Evolutionary conservation across 2,329 filamentous ascomycete species (phyloP), one percentile per base, ranked within the genome.

Genomic region (Whalleya microplaca): DNA sequence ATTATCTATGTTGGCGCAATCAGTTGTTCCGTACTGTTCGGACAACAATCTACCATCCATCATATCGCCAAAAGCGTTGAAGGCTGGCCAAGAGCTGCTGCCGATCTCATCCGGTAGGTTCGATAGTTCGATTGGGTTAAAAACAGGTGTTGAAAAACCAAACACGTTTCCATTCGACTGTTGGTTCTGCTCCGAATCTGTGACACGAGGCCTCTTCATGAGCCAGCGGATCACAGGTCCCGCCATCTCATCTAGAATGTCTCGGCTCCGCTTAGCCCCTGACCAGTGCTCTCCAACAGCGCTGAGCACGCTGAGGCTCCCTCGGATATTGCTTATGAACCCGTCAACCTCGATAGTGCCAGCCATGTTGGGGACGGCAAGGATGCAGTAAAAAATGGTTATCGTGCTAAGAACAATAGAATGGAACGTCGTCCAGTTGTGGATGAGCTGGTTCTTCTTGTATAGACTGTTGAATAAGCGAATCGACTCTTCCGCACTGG

Each of bases 351-450:
- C n/a, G n/a, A n/a, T n/a, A n/a, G 67, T 65, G 0, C 66, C 66
- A 1, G 77, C 72, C 18, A 81, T 71, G 2, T 73, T 68, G 0
- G 79, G 75, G 0, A 80, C 71, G 4, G 74, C 74, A 63, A 80
- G 79, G 42, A 83, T 73, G 45, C 78, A 81, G 60, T 83, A 80
- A 0, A 84, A 67, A 60, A 83, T 75, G 0, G 80, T 80, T 9
- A 84, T 72, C 0, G 76, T 78, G 7, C 76, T 73, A 1, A 83
- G 67, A 0, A 82, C 76, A 0, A 81, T 66, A 0, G 78, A 53
- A n/a, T 84, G 79, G 9, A 83, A 76, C 0, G 76, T 78, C 0
- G 76, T 71, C 73, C 81, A 80, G 21, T 72, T 79, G 52, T 83
- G 79, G 0, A 78, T 67, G 0, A 84, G 72, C 2, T 74, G 58